Percentiles rank a stretch among this genome's conserved stretches.
These are phyloP conservation scores for Hypoxylon rubiginosum DNA, from an alignment of 2,329 filamentous ascomycete species.

Conservation along the genomic window DNA sequence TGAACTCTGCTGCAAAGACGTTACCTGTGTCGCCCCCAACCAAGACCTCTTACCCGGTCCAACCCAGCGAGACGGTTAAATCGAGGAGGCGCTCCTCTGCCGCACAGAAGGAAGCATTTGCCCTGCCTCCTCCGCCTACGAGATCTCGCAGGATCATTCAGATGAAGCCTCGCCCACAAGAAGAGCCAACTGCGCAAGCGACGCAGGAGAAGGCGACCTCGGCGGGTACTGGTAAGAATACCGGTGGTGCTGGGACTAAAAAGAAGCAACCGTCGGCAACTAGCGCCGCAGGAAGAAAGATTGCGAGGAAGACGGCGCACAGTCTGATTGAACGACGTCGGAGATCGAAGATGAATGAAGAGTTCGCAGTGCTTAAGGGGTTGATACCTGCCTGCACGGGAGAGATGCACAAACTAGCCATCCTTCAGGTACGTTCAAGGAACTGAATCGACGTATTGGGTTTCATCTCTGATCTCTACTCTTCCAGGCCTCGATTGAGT, in stretches of 20 bases:
- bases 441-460: not conserved
- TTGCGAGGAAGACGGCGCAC: conserved; percentile 94
- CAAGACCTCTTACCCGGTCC: conserved; percentile 59
- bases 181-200: conserved; percentile 51
- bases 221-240: conserved; percentile 36
- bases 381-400: conserved; percentile 97
- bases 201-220: conserved; percentile 40
- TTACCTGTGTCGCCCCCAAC: conserved; percentile 49
- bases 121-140: conserved; percentile 91
- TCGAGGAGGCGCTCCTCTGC: conserved; percentile 66
- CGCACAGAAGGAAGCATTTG: conserved; percentile 74
- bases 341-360: conserved; percentile 98
- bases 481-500: conserved; percentile 89
- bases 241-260: conserved; percentile 61
- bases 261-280: conserved; percentile 82
- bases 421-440: conserved; percentile 78
- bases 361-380: conserved; percentile 91
- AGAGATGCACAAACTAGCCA: conserved; percentile 98
- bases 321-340: conserved; percentile 92
- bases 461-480: conserved; percentile 24
- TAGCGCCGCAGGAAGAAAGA: conserved; percentile 92
- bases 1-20: conserved; percentile 56
- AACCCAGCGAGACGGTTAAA: conserved; percentile 63
- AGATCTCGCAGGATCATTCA: conserved; percentile 96
- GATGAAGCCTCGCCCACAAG: conserved; percentile 80